phyloP scores from a whole-genome alignment of 2,329 filamentous ascomycete species.

The Neoascochyta sp. region DNA sequence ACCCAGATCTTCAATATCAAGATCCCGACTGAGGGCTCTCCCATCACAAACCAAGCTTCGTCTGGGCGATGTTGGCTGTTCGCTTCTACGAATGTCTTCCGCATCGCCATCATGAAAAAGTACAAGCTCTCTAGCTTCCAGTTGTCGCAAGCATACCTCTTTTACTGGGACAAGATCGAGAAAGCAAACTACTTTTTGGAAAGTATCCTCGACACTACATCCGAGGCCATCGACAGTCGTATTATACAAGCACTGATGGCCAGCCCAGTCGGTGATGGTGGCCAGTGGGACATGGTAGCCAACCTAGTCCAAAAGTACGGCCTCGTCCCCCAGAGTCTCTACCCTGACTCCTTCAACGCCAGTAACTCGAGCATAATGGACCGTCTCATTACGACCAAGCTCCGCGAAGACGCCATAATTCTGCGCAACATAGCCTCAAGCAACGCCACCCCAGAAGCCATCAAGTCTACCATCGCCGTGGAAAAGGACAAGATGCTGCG shows the following conservation, averaged over 20 bases:
- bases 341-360: slow-evolving; percentile 79
- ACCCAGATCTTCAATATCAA: slow-evolving; percentile 79
- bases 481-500: slow-evolving; percentile 72
- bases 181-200: slow-evolving; percentile 89
- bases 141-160: slow-evolving; percentile 82
- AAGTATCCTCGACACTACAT: slow-evolving; percentile 70
- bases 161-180: slow-evolving; percentile 93
- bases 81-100: slow-evolving; percentile 85
- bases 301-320: slow-evolving; percentile 86
- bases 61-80: slow-evolving; percentile 91
- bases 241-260: slow-evolving; percentile 67
- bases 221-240: slow-evolving; percentile 66
- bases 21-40: slow-evolving; percentile 75
- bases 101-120: slow-evolving; percentile 81
- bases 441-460: slow-evolving; percentile 33
- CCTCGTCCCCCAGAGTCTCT: slow-evolving; percentile 75
- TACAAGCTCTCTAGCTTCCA: slow-evolving; percentile 76
- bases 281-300: slow-evolving; percentile 89
- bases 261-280: slow-evolving; percentile 72
- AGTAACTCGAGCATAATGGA: slow-evolving; percentile 68
- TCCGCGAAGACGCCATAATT: slow-evolving; percentile 77
- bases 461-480: slow-evolving; percentile 43
- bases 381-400: slow-evolving; percentile 72
- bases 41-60: slow-evolving; percentile 78
- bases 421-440: slow-evolving; percentile 57